Base-by-base conservation (phyloP, 805 yeast genomes). In the Danielia oregonensis region DNA sequence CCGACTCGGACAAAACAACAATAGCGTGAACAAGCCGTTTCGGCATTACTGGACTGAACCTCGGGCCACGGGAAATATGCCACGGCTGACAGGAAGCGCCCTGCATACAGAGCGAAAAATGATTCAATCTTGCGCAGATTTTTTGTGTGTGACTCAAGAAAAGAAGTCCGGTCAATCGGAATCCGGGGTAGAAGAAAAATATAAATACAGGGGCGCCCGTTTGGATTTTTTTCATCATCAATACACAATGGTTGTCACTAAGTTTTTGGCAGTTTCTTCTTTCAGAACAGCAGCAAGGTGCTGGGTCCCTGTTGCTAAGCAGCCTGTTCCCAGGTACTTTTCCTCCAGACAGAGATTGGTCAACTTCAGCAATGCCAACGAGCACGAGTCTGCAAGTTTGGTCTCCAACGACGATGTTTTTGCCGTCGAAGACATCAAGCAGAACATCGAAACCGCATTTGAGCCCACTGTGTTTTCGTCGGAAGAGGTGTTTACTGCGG, bases 401-500 rank as follows among this genome's bases (percentile, higher is more conserved):
- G 64, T 64, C 12, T 48, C 64, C 12, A 63, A 64, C 37, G 70
- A 65, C 36, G 63, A 54, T 19, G 47, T 54, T 8, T 51, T 61
- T 22, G 24, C 37, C 18, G 26, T 32, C 16, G 48, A 39, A 9
- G 47, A 39, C 14, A 13, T 18, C 23, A 19, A 35, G 17, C 15
- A 21, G 11, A 36, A 35, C 28, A 18, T 28, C 11, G 42, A 40
- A 17, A 30, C 41, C 9, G 29, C 44, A 3, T 66, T 67, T 43
- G 69, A 66, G 44, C 71, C 72, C 12, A 54, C 59, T 22, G 56
- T 67, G 13, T 57, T 52, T 37, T 64, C 70, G 17, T 50, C 60
- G n/a, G 72, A 66, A 40, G 71, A 67, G 33, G 46, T 67, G 14
- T 52, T 53, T 48, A 65, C 72, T 49, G 67, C 72, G 38, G 65